Conservation (phyloP, 1,284 basidiomycete genomes). For the Albatrellus sp. region DNA sequence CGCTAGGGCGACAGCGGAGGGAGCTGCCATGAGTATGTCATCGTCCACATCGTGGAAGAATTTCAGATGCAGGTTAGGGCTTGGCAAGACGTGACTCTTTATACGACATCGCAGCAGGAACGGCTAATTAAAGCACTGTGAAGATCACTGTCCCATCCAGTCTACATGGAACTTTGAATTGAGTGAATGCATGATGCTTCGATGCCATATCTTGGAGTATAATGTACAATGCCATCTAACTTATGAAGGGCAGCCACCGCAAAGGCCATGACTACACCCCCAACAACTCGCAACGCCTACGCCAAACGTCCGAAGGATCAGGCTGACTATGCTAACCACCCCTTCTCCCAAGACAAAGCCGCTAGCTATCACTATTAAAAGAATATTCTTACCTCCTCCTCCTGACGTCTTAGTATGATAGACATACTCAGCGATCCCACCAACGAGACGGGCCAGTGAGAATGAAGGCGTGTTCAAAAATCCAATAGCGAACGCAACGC, state of each 20-base stretch:
- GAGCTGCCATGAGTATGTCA: no score
- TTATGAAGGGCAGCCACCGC: constrained; percentile 45
- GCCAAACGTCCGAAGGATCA: constrained; percentile 66
- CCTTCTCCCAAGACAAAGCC: constrained; percentile 96
- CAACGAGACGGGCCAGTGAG: constrained; percentile 82
- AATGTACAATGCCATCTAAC: background rate
- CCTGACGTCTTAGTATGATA: constrained; percentile 41
- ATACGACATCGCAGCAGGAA: no score
- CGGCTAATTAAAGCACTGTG: no score
- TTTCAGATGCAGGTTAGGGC: no score
- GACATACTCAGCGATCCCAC: constrained; percentile 71
- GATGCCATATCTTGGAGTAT: no score
- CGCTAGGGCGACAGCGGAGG: no score
- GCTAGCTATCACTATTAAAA: constrained; percentile 80
- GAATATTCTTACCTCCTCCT: constrained; percentile 43
- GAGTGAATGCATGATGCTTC: no score
- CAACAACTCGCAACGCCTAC: constrained; percentile 72
- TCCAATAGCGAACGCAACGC: constrained; percentile 80
- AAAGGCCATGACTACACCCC: constrained; percentile 69
- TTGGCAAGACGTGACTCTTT: no score
- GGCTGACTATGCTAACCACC: constrained; percentile 72
- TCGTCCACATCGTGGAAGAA: no score
- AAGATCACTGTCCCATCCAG: no score
- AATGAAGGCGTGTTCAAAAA: constrained; percentile 96
- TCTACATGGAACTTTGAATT: no score